Conservation (phyloP, 768 basidiomycete species). For the Kwoniella pini region DNA sequence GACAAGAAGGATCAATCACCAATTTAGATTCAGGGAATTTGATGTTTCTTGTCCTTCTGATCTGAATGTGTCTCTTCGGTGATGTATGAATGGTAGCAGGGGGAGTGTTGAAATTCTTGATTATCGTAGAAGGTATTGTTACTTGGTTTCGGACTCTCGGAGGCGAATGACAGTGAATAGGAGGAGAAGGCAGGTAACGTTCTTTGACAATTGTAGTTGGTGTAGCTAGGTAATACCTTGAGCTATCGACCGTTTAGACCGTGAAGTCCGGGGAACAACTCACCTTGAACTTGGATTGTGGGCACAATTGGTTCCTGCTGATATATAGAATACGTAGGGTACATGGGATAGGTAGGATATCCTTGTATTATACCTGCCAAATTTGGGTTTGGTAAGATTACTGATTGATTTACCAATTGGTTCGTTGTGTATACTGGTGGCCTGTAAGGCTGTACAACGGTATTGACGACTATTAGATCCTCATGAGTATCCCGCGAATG, state of each 20-base stretch:
- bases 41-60: not conserved
- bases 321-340: not conserved
- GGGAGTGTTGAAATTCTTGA: slow-evolving; percentile 8
- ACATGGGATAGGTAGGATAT: not conserved
- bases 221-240: not conserved
- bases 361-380: not conserved
- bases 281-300: slow-evolving; percentile 3
- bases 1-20: too few species aligned
- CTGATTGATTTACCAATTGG: not conserved
- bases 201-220: slow-evolving; percentile 4
- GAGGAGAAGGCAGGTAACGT: slow-evolving; percentile 4
- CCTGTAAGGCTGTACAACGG: not conserved
- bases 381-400: not conserved
- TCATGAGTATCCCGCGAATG: too few species aligned
- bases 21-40: not conserved
- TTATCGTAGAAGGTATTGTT: slow-evolving; percentile 1
- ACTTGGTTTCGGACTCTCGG: slow-evolving; percentile 1
- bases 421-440: not conserved
- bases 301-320: slow-evolving; percentile 1
- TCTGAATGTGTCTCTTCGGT: not conserved
- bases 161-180: not conserved
- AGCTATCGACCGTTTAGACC: too few species aligned
- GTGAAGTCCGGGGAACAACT: too few species aligned
- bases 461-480: not conserved
- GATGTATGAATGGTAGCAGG: not conserved